Percentiles rank a stretch among this genome's conserved stretches.
Evolutionary conservation across 2,329 filamentous ascomycete genomes (phyloP).

Genomic region (Pseudogymnoascus sp.): DNA sequence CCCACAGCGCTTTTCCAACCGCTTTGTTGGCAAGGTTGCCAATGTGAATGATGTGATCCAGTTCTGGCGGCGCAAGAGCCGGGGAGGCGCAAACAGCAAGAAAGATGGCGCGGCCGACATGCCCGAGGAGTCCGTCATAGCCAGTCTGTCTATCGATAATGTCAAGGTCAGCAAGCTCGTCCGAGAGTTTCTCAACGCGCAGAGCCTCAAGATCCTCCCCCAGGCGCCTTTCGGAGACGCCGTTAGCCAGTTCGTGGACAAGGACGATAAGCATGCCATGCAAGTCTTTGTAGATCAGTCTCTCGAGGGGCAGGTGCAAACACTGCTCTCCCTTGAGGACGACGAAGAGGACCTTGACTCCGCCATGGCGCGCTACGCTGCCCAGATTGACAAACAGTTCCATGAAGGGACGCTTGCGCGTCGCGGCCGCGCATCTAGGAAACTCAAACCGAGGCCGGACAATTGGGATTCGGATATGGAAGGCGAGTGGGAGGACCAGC

Average conservation of each 20-base stretch:
- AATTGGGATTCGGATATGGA: slow-evolving; percentile 86
- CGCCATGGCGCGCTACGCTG: slow-evolving; percentile 65
- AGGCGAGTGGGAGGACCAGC: slow-evolving; percentile 75
- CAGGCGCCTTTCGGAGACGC: slow-evolving; percentile 90
- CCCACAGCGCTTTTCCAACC: slow-evolving; percentile 88
- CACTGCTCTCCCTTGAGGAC: slow-evolving; percentile 58
- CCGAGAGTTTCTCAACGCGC: slow-evolving; percentile 73
- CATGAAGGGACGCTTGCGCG: slow-evolving; percentile 47
- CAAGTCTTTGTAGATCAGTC: slow-evolving; percentile 68
- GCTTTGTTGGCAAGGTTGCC: slow-evolving; percentile 82
- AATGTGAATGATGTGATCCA: slow-evolving; percentile 91
- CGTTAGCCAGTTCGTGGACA: slow-evolving; percentile 85
- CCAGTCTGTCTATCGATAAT: slow-evolving; percentile 56
- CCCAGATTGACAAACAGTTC: slow-evolving; percentile 62
- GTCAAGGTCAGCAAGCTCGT: slow-evolving; percentile 86
- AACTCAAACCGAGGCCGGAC: slow-evolving; percentile 66
- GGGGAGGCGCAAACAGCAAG: slow-evolving; percentile 35
- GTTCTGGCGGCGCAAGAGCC: slow-evolving; percentile 82
- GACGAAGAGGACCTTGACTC: slow-evolving; percentile 61
- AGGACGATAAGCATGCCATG: slow-evolving; percentile 91
- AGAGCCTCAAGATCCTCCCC: slow-evolving; percentile 85
- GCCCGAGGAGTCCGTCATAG: slow-evolving; percentile 55
- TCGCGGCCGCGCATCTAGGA: slow-evolving; percentile 32
- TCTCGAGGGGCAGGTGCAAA: slow-evolving; percentile 59
- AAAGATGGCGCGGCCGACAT: slow-evolving; percentile 45